Conservation (phyloP, 768 basidiomycete genomes). For the Wakefieldia striispora region DNA sequence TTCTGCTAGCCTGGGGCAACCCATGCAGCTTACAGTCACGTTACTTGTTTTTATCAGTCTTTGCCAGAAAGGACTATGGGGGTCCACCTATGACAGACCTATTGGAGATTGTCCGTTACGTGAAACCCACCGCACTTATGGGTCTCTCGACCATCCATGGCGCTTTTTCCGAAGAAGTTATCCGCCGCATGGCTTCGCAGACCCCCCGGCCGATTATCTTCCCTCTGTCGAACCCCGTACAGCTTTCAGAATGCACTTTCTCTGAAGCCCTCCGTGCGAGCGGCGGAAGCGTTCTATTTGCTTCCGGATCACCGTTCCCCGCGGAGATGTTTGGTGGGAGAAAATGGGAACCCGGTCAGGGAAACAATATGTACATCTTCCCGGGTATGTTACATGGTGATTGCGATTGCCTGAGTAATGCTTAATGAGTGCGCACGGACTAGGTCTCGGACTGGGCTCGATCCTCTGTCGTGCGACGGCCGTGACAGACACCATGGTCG, state of each 20-base stretch:
- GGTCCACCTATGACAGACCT: constrained; percentile 75
- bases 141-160: constrained; percentile 88
- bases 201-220: constrained; percentile 89
- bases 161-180: constrained; percentile 71
- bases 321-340: constrained; percentile 54
- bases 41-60: constrained; percentile 47
- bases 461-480: constrained; percentile 65
- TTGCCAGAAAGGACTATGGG: constrained; percentile 76
- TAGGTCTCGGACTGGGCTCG: constrained; percentile 60
- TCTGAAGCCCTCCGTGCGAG: constrained; percentile 71
- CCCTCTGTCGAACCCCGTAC: constrained; percentile 87
- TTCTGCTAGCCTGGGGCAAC: not conserved
- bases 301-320: constrained; percentile 85
- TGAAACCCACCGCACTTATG: constrained; percentile 85
- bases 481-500: constrained; percentile 87
- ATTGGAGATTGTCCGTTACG: constrained; percentile 72
- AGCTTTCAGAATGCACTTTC: constrained; percentile 80
- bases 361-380: constrained; percentile 93
- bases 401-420: not conserved
- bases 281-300: constrained; percentile 76
- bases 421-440: not conserved
- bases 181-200: constrained; percentile 72
- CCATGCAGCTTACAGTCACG: not conserved
- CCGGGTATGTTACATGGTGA: constrained; percentile 42
- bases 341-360: constrained; percentile 76